Evolutionary conservation across 768 basidiomycete genomes (phyloP), one percentile per base, ranked within the genome.

Genomic region (Wakefieldia striispora): DNA sequence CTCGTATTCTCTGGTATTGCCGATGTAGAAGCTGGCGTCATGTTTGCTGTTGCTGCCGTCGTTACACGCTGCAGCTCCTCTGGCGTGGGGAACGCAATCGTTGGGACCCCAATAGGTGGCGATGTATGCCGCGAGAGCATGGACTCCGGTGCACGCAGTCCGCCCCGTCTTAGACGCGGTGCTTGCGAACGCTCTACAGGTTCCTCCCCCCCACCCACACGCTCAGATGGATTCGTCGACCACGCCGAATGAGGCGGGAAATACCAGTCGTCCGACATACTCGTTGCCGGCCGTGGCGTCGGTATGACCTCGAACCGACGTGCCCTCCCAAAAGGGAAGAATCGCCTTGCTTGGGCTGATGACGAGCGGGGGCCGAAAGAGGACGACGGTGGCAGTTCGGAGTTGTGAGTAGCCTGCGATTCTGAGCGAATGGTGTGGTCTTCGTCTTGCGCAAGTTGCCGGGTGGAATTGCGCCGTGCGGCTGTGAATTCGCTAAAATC

Each of bases 401-500:
- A 2, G 13, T 33, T 13, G 19, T 23, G 44, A 31, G 41, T n/a
- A 23, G 17, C 34, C 2, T 40, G 46, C 13, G 44, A 31, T 3
- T 62, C 65, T 16, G 56, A 33, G 10, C 49, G 58, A 6, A 21
- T 27, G 9, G 20, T 45, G 5, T 50, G 51, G 3, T 64, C 67
- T 24, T 69, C 67, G 16, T 66, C 67, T 38, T 60, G 59, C n/a
- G 59, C 46, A 33, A 63, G 49, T 37, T 66, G 68, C 3, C 75
- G 68, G 0, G 65, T 78, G 5, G 72, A 69, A 16, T 78, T 79
- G 44, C 88, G 79, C 26, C 87, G 80, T 12, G 81, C 81, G 20
- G 78, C 65, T 0, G 86, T 84, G 54, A 85, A 88, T 23, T 89
- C 87, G 59, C 76, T 82, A 64, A 90, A 88, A 54, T 89, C 86